These are phyloP conservation scores for Wallacemonas collosoma DNA, from an alignment of 208 protist species.

Conservation along the genomic window DNA sequence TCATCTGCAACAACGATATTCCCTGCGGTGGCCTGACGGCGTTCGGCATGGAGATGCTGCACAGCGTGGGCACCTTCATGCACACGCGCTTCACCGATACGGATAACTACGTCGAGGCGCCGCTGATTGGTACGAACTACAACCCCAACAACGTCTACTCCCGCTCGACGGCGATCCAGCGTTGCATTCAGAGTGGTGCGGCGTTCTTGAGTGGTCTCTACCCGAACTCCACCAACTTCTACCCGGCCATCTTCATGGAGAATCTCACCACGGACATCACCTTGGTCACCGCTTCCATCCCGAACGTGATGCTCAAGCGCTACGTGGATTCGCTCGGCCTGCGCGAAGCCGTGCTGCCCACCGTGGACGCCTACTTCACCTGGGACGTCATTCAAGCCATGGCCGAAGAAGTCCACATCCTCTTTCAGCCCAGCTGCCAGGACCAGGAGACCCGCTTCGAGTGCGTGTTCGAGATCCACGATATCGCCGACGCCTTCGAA, in stretches of 20 bases:
- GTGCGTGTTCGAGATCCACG: slow-evolving; percentile 44
- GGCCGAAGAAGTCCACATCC: slow-evolving; percentile 20
- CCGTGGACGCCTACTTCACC: slow-evolving; percentile 45
- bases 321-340: slow-evolving; percentile 23
- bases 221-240: slow-evolving; percentile 35
- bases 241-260: slow-evolving; percentile 46
- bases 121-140: slow-evolving; percentile 39
- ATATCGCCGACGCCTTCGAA: slow-evolving; percentile 49
- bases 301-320: slow-evolving; percentile 30
- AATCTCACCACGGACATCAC: slow-evolving; percentile 45
- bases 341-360: slow-evolving; percentile 21
- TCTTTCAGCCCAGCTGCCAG: slow-evolving; percentile 21
- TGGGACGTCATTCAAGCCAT: slow-evolving; percentile 36
- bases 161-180: slow-evolving; percentile 46
- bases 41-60: slow-evolving; percentile 43
- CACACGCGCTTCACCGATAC: slow-evolving; percentile 45
- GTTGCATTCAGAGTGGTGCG: slow-evolving; percentile 56
- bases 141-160: slow-evolving; percentile 54
- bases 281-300: slow-evolving; percentile 35
- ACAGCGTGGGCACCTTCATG: slow-evolving; percentile 33
- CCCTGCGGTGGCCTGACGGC: slow-evolving; percentile 49
- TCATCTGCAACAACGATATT: slow-evolving; percentile 34
- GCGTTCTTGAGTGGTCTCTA: slow-evolving; percentile 55
- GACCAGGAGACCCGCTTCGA: slow-evolving; percentile 25
- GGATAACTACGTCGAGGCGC: slow-evolving; percentile 30